Percentiles rank a stretch among this genome's conserved stretches.
Evolutionary conservation across 768 basidiomycete species (phyloP).

Genomic region (Boletales sp.): DNA sequence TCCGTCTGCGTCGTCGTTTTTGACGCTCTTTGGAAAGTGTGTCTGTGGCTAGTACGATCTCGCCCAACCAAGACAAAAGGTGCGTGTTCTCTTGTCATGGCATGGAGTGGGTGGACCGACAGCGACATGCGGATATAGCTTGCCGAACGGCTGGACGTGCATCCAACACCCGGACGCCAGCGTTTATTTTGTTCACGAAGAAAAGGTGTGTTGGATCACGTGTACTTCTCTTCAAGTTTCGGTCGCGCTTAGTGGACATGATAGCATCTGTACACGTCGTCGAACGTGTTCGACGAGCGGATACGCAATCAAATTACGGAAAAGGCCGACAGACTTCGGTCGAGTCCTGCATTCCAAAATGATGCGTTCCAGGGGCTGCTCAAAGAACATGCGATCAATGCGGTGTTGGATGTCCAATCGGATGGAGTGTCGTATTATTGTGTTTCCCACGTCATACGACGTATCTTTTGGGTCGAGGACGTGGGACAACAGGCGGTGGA

Average conservation of each 20-base stretch:
- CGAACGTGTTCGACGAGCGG: constrained; percentile 7
- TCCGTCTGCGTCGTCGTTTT: too few relatives aligned
- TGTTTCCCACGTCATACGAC: constrained; percentile 24
- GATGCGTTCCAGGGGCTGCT: background rate
- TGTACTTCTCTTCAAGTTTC: background rate
- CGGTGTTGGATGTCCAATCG: constrained; percentile 17
- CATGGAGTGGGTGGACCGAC: too few relatives aligned
- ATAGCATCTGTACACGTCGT: constrained; percentile 14
- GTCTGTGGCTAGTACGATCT: too few relatives aligned
- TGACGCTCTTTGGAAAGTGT: too few relatives aligned
- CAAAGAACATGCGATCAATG: constrained; percentile 7
- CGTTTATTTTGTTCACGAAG: constrained; percentile 28
- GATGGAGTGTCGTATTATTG: constrained; percentile 20
- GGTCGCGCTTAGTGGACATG: background rate
- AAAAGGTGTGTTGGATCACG: constrained; percentile 20
- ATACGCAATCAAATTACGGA: constrained; percentile 8
- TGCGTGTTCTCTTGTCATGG: too few relatives aligned
- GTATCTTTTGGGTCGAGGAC: constrained; percentile 28
- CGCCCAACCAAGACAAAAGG: too few relatives aligned
- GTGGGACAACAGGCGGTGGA: constrained; percentile 15
- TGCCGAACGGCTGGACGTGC: constrained; percentile 24
- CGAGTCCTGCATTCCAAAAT: background rate
- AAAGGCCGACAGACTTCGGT: constrained; percentile 8
- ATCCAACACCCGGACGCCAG: constrained; percentile 31
- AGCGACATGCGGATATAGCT: background rate